These are phyloP conservation scores for Phialophora macrospora DNA, from an alignment of 2,329 filamentous ascomycete genomes.

Conservation along the genomic window DNA sequence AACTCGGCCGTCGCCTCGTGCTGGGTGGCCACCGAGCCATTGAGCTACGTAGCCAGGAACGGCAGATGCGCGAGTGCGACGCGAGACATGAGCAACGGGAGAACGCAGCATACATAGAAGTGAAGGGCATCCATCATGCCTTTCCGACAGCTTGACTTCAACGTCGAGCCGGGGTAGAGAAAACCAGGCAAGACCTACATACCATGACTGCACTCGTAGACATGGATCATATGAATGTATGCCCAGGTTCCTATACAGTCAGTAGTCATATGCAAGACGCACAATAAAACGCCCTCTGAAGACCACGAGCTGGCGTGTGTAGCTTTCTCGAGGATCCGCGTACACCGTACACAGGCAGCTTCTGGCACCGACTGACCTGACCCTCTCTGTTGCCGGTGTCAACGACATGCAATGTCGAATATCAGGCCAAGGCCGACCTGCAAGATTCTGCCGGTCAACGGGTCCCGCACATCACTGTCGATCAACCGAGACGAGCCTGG, in stretches of 20 bases:
- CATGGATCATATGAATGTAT: not conserved
- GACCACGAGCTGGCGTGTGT: not conserved
- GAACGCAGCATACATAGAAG: not conserved
- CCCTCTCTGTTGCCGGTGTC: not conserved
- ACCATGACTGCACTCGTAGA: not conserved
- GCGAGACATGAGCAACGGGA: not conserved
- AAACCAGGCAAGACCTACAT: not conserved
- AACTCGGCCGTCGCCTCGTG: not conserved
- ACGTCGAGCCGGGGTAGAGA: constrained; percentile 9
- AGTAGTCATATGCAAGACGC: not conserved
- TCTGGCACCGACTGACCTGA: not conserved
- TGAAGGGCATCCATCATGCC: not conserved
- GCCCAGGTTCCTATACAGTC: not conserved
- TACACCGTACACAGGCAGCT: not conserved
- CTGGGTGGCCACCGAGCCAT: not conserved
- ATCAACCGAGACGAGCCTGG: not conserved
- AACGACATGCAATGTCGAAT: not conserved
- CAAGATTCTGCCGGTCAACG: not conserved
- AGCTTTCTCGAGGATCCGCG: not conserved
- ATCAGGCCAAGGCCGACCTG: not conserved
- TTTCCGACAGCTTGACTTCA: constrained; percentile 14
- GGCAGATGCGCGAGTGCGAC: not conserved
- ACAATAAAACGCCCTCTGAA: not conserved
- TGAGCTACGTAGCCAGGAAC: too few species aligned
- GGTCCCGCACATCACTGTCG: not conserved